These are phyloP conservation scores for Spencermartinsiella ligniputridi DNA, from an alignment of 1,139 yeast genomes.

Conservation along the genomic window DNA sequence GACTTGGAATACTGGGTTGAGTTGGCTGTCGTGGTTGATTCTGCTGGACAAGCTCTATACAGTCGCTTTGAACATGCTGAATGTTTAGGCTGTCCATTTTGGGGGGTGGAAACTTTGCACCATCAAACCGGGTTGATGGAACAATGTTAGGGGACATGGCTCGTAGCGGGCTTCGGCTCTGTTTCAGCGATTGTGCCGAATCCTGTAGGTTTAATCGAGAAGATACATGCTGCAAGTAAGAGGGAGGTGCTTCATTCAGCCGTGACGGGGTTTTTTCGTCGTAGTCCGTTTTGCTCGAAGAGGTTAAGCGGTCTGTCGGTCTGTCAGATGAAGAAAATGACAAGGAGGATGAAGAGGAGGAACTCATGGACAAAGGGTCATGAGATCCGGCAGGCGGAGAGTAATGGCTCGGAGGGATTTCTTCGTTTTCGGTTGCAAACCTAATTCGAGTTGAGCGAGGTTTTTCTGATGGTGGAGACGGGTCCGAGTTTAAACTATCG, in stretches of 20 bases:
- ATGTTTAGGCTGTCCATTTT: conserved; percentile 8
- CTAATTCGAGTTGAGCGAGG: conserved; percentile 12
- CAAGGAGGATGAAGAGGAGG: conserved; percentile 9
- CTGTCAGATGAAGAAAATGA: conserved; percentile 5
- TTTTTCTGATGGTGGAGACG: conserved; percentile 4
- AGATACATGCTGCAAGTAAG: neutral
- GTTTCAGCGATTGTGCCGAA: neutral
- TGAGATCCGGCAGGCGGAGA: neutral
- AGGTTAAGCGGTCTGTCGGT: neutral
- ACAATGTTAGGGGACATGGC: conserved; percentile 12
- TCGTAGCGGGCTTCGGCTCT: neutral
- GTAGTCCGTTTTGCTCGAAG: neutral
- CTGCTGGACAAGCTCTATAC: too few species aligned
- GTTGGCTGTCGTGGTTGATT: too few species aligned
- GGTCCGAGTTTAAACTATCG: neutral
- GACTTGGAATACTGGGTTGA: too few species aligned
- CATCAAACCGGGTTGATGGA: conserved; percentile 7
- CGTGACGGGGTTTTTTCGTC: neutral
- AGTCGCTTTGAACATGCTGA: too few species aligned
- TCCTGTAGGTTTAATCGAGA: neutral
- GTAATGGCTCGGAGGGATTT: conserved; percentile 10
- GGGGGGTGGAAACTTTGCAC: conserved; percentile 11
- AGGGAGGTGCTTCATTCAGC: neutral
- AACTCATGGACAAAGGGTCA: neutral
- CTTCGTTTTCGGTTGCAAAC: conserved; percentile 18